Percentiles rank a stretch among this genome's conserved stretches.
Conservation (phyloP, 164 flowering plant species). For the Aristolochia contorta region DNA sequence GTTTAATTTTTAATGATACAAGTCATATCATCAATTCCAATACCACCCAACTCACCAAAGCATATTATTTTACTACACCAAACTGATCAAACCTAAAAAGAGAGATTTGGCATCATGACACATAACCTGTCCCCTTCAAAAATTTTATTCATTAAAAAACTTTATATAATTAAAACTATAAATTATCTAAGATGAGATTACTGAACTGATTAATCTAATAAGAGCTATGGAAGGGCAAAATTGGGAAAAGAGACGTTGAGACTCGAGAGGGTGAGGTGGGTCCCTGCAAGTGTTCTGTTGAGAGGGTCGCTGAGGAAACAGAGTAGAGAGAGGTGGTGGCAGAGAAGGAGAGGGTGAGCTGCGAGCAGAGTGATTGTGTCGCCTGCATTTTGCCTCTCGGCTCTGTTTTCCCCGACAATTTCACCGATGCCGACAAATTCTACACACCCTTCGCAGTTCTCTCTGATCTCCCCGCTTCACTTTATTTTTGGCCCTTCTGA, state of each 20-base stretch:
- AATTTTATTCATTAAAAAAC: no score
- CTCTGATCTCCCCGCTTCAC: background rate
- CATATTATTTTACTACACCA: background rate
- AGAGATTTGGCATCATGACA: background rate
- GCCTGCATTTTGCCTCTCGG: background rate
- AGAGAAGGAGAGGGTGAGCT: constrained; percentile 2
- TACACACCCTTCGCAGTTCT: background rate
- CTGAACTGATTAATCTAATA: no score
- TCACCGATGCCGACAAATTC: background rate
- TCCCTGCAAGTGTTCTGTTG: no score
- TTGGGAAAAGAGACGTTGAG: no score
- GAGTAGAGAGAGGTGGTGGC: background rate
- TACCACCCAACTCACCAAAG: background rate
- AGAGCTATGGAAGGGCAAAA: background rate
- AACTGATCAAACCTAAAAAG: background rate
- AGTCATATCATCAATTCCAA: no score
- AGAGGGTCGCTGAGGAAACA: background rate
- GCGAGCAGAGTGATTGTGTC: constrained; percentile 4
- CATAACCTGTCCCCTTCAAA: background rate
- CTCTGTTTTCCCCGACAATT: background rate
- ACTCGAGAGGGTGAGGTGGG: no score
- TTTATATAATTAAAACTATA: no score
- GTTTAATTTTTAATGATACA: background rate
- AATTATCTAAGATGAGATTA: no score
- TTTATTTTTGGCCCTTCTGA: background rate